Evolutionary conservation across 176 grass and related monocot genomes (phyloP).

Genomic region (Avena insularis): DNA sequence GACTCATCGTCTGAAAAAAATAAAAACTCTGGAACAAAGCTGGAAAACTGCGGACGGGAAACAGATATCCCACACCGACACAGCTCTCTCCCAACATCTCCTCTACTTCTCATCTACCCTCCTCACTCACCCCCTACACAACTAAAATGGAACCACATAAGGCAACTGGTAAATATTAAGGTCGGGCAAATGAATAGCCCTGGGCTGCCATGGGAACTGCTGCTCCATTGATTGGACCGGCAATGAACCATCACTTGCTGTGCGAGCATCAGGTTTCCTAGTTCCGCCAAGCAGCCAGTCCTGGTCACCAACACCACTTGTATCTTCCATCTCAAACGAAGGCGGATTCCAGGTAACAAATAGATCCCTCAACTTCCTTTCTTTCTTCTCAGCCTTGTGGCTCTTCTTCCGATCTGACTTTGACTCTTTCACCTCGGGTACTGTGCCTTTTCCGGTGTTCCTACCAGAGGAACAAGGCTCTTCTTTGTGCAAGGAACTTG

Average conservation of each 20-base stretch:
- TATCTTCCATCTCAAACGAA: conserved; percentile 13
- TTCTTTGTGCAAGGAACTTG: conserved; percentile 16
- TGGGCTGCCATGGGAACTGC: conserved; percentile 49
- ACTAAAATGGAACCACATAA: conserved; percentile 58
- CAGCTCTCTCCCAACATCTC: conserved; percentile 46
- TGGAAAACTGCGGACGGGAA: conserved; percentile 58
- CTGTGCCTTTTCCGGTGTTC: neutral
- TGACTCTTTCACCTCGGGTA: conserved; percentile 28
- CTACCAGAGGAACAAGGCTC: conserved; percentile 50
- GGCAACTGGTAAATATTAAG: conserved; percentile 48
- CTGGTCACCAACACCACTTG: conserved; percentile 6
- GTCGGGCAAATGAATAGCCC: conserved; percentile 38
- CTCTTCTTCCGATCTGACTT: conserved; percentile 49
- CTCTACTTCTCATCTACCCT: conserved; percentile 41
- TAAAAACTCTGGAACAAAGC: conserved; percentile 39
- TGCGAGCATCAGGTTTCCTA: conserved; percentile 44
- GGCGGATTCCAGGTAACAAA: conserved; percentile 59
- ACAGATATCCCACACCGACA: conserved; percentile 42
- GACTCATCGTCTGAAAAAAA: neutral
- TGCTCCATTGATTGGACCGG: conserved; percentile 30
- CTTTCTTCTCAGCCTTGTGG: conserved; percentile 54
- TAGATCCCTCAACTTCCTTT: conserved; percentile 46
- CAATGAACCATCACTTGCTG: conserved; percentile 39
- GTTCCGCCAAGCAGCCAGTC: conserved; percentile 47
- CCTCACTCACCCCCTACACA: neutral